These are phyloP conservation scores for Xylariaceae sp. DNA, from an alignment of 2,329 filamentous ascomycete genomes.

Conservation along the genomic window DNA sequence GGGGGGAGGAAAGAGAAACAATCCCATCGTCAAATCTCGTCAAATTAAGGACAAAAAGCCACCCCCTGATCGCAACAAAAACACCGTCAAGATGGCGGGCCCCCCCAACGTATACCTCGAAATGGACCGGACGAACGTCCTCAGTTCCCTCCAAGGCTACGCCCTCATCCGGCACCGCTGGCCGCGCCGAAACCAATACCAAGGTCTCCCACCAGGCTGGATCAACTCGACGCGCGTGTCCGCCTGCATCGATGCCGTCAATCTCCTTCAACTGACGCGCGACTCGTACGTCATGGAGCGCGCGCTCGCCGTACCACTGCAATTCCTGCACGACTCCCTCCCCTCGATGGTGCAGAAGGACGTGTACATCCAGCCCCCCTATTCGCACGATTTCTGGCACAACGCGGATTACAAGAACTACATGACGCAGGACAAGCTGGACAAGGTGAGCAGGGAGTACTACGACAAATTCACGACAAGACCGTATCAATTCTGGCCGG, in stretches of 20 bases:
- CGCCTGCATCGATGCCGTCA: slow-evolving; percentile 2
- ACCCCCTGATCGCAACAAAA: not conserved
- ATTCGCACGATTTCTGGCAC: not conserved
- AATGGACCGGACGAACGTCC: slow-evolving; percentile 4
- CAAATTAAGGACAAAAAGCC: not conserved
- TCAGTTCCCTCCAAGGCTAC: not conserved
- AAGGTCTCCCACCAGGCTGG: no score
- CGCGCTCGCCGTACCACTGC: slow-evolving; percentile 5
- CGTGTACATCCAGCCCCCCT: slow-evolving; percentile 8
- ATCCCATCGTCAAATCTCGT: no score
- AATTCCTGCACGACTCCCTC: slow-evolving; percentile 13
- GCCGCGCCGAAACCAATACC: slow-evolving; percentile 2
- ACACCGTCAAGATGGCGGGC: slow-evolving; percentile 1
- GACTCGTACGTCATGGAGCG: not conserved
- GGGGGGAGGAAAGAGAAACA: no score
- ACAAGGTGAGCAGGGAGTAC: not conserved
- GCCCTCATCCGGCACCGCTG: slow-evolving; percentile 5
- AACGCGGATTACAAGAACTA: not conserved
- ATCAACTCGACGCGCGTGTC: not conserved
- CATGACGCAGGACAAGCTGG: not conserved
- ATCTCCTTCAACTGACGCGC: slow-evolving; percentile 7
- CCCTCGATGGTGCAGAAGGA: slow-evolving; percentile 13
- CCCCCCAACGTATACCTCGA: not conserved
- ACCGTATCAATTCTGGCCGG: slow-evolving; percentile 21
- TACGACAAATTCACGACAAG: not conserved